These are phyloP conservation scores for Berberis thunbergii DNA, from an alignment of 164 flowering plant species.

Conservation along the genomic window DNA sequence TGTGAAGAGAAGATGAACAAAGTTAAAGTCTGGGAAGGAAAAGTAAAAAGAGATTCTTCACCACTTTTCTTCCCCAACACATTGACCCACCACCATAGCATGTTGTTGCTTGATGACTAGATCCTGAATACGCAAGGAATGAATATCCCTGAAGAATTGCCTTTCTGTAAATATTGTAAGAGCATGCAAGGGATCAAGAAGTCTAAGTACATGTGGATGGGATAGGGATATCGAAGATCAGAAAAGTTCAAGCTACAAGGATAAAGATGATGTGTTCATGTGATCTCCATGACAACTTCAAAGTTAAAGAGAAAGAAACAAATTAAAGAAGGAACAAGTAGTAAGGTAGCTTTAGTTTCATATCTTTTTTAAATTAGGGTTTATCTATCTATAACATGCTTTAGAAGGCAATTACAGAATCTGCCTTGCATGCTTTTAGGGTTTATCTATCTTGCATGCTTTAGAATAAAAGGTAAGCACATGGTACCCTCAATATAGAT, in stretches of 20 bases:
- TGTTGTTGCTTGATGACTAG: neutral
- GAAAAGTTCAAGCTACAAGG: neutral
- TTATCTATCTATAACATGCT: neutral
- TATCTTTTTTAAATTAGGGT: neutral
- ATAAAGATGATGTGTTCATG: constrained; percentile 1
- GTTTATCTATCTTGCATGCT: too few species aligned
- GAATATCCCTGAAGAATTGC: neutral
- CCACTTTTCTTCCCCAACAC: constrained; percentile 66
- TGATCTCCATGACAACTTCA: neutral
- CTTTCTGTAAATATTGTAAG: neutral
- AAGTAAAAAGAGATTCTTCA: constrained; percentile 53
- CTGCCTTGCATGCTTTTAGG: too few species aligned
- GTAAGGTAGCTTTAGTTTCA: neutral
- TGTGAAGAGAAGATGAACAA: constrained; percentile 86
- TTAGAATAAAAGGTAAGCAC: too few species aligned
- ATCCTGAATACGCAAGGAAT: constrained; percentile 22
- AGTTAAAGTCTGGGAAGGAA: constrained; percentile 37
- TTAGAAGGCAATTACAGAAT: too few species aligned
- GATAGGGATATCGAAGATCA: neutral
- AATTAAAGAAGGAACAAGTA: neutral
- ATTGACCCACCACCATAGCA: constrained; percentile 8
- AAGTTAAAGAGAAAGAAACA: neutral
- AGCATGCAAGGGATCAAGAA: neutral
- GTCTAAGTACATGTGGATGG: constrained; percentile 1
- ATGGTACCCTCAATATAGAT: too few species aligned